Evolutionary conservation across 1,284 basidiomycete species (phyloP).

Genomic region (Stereum hirsutum): DNA sequence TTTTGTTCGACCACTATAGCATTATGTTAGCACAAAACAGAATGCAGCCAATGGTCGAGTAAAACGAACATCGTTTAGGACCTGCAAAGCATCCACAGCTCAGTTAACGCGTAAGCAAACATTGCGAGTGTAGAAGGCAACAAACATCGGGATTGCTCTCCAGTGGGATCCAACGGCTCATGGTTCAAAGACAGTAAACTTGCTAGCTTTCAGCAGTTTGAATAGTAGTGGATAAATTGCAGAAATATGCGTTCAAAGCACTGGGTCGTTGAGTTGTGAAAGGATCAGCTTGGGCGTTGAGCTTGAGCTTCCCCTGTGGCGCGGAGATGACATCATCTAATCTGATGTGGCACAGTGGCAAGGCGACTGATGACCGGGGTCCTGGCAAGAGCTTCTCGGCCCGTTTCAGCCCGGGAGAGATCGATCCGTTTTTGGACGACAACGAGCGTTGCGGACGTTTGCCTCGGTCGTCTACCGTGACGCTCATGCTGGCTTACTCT

Average conservation of each 20-base stretch:
- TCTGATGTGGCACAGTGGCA: not conserved
- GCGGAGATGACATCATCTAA: not conserved
- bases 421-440: too few species aligned
- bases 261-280: too few species aligned
- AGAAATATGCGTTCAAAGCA: too few species aligned
- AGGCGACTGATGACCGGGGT: too few species aligned
- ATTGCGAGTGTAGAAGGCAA: not conserved
- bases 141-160: conserved; percentile 71
- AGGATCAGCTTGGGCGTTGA: not conserved
- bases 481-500: too few species aligned
- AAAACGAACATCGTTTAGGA: conserved; percentile 13
- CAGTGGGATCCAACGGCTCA: conserved; percentile 57
- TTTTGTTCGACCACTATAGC: conserved; percentile 67
- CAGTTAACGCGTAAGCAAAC: not conserved
- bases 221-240: not conserved
- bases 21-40: not conserved
- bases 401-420: too few species aligned
- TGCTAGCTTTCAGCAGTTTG: not conserved
- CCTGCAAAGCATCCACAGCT: conserved; percentile 10
- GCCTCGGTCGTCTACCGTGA: too few species aligned
- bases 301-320: not conserved
- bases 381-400: too few species aligned
- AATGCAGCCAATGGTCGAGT: not conserved
- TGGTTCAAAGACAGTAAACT: not conserved
- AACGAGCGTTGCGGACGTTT: too few species aligned